A percentile compares a stretch with the other conserved stretches of the same genome.
phyloP scores from a whole-genome alignment of 202 grass and related monocot species.

The Saccharum hybrid region DNA sequence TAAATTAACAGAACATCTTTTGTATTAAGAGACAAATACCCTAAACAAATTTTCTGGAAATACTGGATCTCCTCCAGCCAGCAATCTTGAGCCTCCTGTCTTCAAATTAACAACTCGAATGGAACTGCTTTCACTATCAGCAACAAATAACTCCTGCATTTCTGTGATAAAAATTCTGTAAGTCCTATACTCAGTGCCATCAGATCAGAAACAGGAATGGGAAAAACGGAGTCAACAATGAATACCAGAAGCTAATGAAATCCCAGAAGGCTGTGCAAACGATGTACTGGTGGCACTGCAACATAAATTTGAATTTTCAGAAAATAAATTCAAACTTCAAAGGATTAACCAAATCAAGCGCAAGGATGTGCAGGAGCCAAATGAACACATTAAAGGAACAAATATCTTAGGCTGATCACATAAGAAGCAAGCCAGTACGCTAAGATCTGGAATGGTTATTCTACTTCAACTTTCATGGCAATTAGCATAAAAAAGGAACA shows the following conservation, averaged over 20 bases:
- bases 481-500: slow-evolving; percentile 31
- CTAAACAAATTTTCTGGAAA: slow-evolving; percentile 98
- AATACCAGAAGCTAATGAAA: slow-evolving; percentile 81
- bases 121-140: slow-evolving; percentile 99
- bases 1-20: slow-evolving; percentile 2
- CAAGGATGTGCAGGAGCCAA: slow-evolving; percentile 29
- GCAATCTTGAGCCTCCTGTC: slow-evolving; percentile 84
- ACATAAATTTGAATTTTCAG: slow-evolving; percentile 41
- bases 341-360: slow-evolving; percentile 29
- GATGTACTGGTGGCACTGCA: slow-evolving; percentile 74
- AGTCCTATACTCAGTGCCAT: slow-evolving; percentile 38
- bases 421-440: neutral
- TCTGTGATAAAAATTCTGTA: slow-evolving; percentile 53
- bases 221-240: slow-evolving; percentile 27
- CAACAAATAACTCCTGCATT: slow-evolving; percentile 78
- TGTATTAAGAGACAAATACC: slow-evolving; percentile 59
- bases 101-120: slow-evolving; percentile 91
- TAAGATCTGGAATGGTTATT: neutral
- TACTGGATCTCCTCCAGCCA: slow-evolving; percentile 86
- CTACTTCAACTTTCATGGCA: slow-evolving; percentile 26
- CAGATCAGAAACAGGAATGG: slow-evolving; percentile 6
- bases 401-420: neutral
- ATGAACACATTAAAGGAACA: slow-evolving; percentile 5
- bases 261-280: slow-evolving; percentile 95
- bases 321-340: slow-evolving; percentile 14